phyloP scores from a whole-genome alignment of 2,329 filamentous ascomycete species.

The Aotearoamyces nothofagi region DNA sequence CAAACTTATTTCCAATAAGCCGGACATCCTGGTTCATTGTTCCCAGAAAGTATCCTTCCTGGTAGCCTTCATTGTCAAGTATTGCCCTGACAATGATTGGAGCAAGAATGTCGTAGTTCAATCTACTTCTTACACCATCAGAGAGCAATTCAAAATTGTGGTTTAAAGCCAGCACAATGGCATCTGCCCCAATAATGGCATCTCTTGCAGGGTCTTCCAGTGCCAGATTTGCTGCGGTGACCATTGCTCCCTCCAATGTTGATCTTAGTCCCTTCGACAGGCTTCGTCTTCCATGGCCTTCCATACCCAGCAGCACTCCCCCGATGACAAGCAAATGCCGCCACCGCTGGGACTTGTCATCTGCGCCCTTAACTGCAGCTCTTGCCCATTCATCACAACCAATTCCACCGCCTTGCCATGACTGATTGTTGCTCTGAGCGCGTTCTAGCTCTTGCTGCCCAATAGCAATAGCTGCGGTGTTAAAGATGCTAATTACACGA shows the following conservation, averaged over 20 bases:
- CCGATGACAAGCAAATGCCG: conserved; percentile 49
- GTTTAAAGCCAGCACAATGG: conserved; percentile 45
- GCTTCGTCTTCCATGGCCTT: conserved; percentile 37
- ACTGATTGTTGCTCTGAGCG: conserved; percentile 19
- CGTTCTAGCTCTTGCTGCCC: conserved; percentile 17
- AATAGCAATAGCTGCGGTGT: conserved; percentile 28
- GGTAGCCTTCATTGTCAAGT: conserved; percentile 44
- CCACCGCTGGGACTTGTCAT: conserved; percentile 49
- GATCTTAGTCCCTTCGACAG: conserved; percentile 34
- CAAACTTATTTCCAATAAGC: conserved; percentile 34
- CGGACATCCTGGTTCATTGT: conserved; percentile 44
- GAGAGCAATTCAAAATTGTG: conserved; percentile 46
- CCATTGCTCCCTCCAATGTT: conserved; percentile 43
- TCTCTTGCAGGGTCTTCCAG: conserved; percentile 33
- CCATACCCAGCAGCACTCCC: conserved; percentile 45
- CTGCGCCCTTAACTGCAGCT: conserved; percentile 23
- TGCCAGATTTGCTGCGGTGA: conserved; percentile 44
- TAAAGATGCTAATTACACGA: conserved; percentile 39
- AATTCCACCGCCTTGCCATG: conserved; percentile 37
- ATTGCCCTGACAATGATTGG: conserved; percentile 41
- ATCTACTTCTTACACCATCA: conserved; percentile 30
- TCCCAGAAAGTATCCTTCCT: conserved; percentile 49
- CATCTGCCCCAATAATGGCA: conserved; percentile 30
- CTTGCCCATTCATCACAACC: conserved; percentile 26
- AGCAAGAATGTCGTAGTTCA: conserved; percentile 44